Percentiles rank a stretch among this genome's conserved stretches.
Conservation (phyloP, 192 early-diverging fungal species). For the Coemansia sp. region DNA sequence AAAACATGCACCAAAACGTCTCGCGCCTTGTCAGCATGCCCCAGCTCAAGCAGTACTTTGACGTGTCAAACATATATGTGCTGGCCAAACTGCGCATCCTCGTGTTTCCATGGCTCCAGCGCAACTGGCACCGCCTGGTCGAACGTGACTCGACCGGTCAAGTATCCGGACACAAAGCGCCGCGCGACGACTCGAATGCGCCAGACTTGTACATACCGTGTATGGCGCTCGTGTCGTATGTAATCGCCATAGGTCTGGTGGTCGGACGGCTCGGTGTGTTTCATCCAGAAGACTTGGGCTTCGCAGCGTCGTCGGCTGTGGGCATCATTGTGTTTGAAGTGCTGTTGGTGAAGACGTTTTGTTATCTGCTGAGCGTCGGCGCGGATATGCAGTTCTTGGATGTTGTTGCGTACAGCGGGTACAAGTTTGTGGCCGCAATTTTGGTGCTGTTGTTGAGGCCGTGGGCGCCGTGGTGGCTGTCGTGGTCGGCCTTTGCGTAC, state of each 20-base stretch:
- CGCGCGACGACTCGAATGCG: slow-evolving; percentile 89
- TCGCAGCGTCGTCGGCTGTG: slow-evolving; percentile 80
- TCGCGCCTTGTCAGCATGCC: slow-evolving; percentile 79
- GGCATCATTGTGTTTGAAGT: slow-evolving; percentile 80
- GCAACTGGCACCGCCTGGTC: slow-evolving; percentile 76
- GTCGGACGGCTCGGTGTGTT: slow-evolving; percentile 70
- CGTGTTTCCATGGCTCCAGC: slow-evolving; percentile 88
- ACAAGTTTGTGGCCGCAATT: slow-evolving; percentile 90
- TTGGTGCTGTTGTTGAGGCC: slow-evolving; percentile 51
- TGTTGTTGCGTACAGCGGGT: slow-evolving; percentile 84
- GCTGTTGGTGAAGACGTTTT: slow-evolving; percentile 76
- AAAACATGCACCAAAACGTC: slow-evolving; percentile 89
- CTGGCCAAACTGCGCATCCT: slow-evolving; percentile 81
- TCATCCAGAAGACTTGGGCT: slow-evolving; percentile 81
- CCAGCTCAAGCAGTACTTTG: slow-evolving; percentile 91
- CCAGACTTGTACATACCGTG: slow-evolving; percentile 97
- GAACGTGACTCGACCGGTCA: slow-evolving; percentile 76
- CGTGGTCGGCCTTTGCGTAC: slow-evolving; percentile 75
- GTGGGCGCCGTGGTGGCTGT: slow-evolving; percentile 56
- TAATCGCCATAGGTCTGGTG: slow-evolving; percentile 71
- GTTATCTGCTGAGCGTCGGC: slow-evolving; percentile 83
- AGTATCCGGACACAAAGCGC: slow-evolving; percentile 74
- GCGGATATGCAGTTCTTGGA: slow-evolving; percentile 83
- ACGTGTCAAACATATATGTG: slow-evolving; percentile 93
- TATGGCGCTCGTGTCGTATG: slow-evolving; percentile 92